phyloP scores from a whole-genome alignment of 1,139 yeast species.

The Blastobotrys apis region DNA sequence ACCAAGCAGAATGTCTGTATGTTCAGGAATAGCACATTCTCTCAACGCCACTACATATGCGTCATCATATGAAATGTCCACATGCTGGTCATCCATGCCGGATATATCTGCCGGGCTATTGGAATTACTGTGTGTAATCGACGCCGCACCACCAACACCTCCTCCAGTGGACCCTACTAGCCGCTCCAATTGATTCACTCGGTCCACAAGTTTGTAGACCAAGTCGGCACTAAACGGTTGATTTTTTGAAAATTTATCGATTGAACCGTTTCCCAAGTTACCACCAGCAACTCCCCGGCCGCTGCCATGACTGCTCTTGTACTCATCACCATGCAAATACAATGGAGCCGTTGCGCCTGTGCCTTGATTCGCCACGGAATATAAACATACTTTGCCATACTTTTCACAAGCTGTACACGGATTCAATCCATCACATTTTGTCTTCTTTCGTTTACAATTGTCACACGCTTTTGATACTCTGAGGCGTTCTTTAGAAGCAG shows the following conservation, averaged over 20 bases:
- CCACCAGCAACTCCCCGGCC: not conserved
- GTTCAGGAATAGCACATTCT: not conserved
- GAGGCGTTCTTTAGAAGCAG: constrained; percentile 20
- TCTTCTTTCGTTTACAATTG: constrained; percentile 56
- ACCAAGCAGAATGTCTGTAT: not conserved
- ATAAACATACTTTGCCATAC: constrained; percentile 44
- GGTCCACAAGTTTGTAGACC: constrained; percentile 7
- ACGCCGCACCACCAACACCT: not conserved
- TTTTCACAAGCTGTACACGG: constrained; percentile 53
- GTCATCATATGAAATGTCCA: not conserved
- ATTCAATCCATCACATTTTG: constrained; percentile 55
- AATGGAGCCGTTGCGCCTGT: not conserved
- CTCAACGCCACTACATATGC: not conserved
- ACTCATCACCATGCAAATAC: not conserved
- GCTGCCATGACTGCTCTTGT: not conserved
- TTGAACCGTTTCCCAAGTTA: not conserved
- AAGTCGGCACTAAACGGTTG: not conserved
- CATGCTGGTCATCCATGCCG: not conserved
- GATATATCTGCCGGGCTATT: not conserved
- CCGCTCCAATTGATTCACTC: constrained; percentile 11
- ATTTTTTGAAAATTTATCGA: not conserved
- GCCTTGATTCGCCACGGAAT: constrained; percentile 13
- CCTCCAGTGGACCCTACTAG: constrained; percentile 2
- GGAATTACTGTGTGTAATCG: no score
- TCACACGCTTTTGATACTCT: constrained; percentile 56